Conservation (phyloP, 2,329 filamentous ascomycete genomes). For the Plectosphaerella plurivora region DNA sequence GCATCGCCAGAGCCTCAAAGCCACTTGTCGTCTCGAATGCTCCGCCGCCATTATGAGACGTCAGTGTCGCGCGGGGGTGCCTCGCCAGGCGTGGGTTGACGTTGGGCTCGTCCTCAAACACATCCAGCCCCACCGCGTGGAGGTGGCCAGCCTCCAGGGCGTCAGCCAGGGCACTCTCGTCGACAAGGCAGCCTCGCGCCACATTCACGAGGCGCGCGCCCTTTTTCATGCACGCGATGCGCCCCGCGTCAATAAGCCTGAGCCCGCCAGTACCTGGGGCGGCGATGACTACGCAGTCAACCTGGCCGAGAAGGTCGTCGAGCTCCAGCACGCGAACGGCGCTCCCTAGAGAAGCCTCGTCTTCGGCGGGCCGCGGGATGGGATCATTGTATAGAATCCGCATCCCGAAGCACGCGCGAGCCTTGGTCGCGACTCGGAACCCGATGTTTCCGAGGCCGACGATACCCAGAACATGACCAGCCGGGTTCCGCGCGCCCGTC, state of each 20-base stretch:
- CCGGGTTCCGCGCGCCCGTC: slow-evolving; percentile 51
- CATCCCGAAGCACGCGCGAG: slow-evolving; percentile 50
- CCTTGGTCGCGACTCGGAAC: slow-evolving; percentile 50
- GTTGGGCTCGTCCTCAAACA: slow-evolving; percentile 41
- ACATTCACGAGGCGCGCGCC: slow-evolving; percentile 51
- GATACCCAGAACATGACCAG: slow-evolving; percentile 48
- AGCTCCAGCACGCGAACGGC: slow-evolving; percentile 36
- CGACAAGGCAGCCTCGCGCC: slow-evolving; percentile 27
- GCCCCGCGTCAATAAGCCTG: slow-evolving; percentile 31
- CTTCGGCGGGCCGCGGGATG: slow-evolving; percentile 26
- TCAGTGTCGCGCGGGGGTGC: slow-evolving; percentile 33
- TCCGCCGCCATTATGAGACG: slow-evolving; percentile 51
- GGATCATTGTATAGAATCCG: slow-evolving; percentile 50
- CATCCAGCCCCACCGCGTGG: slow-evolving; percentile 10
- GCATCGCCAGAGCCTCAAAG: slow-evolving; percentile 50
- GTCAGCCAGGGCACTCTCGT: slow-evolving; percentile 11
- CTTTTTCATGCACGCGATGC: slow-evolving; percentile 42
- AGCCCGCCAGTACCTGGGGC: slow-evolving; percentile 37
- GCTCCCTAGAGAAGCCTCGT: slow-evolving; percentile 36
- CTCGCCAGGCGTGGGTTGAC: slow-evolving; percentile 30
- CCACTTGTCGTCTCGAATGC: slow-evolving; percentile 48
- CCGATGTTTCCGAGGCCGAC: slow-evolving; percentile 57
- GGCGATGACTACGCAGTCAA: slow-evolving; percentile 47
- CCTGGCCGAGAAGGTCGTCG: slow-evolving; percentile 37
- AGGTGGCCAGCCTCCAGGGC: slow-evolving; percentile 10